Evolutionary conservation across 805 yeast species (phyloP), one percentile per base, ranked within the genome.

Genomic region (Candida pseudofarinosa): DNA sequence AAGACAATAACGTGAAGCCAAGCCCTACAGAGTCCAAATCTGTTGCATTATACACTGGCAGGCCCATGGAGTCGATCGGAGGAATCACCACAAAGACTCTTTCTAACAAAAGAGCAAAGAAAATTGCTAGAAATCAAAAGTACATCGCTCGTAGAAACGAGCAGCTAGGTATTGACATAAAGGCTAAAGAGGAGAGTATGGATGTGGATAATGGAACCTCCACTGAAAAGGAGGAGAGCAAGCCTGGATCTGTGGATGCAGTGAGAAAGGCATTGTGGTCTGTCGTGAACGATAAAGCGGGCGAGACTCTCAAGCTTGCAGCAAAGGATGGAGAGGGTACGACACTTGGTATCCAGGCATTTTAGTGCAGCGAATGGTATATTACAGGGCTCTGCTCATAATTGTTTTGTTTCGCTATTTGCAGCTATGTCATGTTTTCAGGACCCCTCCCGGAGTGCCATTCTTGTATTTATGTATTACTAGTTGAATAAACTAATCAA

Each of bases 101-200:
- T 39, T 83, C 95, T 23, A 85, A 80, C 55, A 88, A 88, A 68
- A 80, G 85, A 65, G 79, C 85, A 35, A 76, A 82, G 65, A 88
- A 88, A 66, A 73, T 86, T 51, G 85, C 80, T 56, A 79, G 97
- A 74, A 88, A 88, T 59, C 73, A 79, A 59, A 82, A 80, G 58
- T 87, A 88, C 62, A 73, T 79, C 31, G 80, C 74, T 45, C 76
- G 77, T 48, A 78, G 89, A 69, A 57, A 67, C 19, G 66, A 66
- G 34, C 69, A 69, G 51, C 57, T 74, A 48, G 58, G 69, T 44
- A 73, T 73, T 42, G 83, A 78, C 57, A 63, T 72, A 16, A 71
- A 72, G 39, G 76, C 77, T 14, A 62, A 71, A 42, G 63, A 65
- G 35, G 83, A 74, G 42, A 52, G 47, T 37, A 80, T 79, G 80